phyloP scores from a whole-genome alignment of 371 early-diverging fungal species.

The Basidiobolus meristosporus region DNA sequence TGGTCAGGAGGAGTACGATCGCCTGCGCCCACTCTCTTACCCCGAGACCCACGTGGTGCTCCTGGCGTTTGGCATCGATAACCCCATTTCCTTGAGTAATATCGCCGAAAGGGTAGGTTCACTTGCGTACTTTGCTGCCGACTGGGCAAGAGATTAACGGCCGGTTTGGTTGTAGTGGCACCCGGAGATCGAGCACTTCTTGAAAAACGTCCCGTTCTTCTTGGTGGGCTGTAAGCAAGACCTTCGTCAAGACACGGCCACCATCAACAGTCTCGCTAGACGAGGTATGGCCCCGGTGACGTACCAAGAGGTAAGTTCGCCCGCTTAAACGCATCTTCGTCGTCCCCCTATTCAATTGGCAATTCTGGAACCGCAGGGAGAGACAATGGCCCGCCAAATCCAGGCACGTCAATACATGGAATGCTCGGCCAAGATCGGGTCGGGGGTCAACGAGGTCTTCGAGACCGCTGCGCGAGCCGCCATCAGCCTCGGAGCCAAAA shows the following conservation, averaged over 20 bases:
- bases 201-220: conserved; percentile 45
- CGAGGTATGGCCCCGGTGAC: conserved; percentile 1
- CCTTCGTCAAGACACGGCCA: conserved; percentile 27
- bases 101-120: conserved; percentile 41
- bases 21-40: conserved; percentile 79
- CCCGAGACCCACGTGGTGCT: conserved; percentile 79
- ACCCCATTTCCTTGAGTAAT: conserved; percentile 76
- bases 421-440: conserved; percentile 47
- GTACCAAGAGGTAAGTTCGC: conserved; percentile 6
- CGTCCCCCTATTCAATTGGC: background rate
- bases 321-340: background rate
- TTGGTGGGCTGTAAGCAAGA: conserved; percentile 63
- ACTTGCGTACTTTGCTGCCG: conserved; percentile 1
- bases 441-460: conserved; percentile 60
- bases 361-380: conserved; percentile 16
- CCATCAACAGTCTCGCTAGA: conserved; percentile 14
- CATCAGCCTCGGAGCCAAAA: too few relatives aligned
- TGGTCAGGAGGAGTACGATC: conserved; percentile 81
- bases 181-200: conserved; percentile 47
- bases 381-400: conserved; percentile 39
- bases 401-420: conserved; percentile 60
- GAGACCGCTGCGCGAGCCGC: conserved; percentile 44
- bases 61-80: conserved; percentile 67
- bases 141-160: background rate
- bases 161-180: conserved; percentile 31